These are phyloP conservation scores for Solanum rostratum DNA, from an alignment of 257 asterid species.

Conservation along the genomic window DNA sequence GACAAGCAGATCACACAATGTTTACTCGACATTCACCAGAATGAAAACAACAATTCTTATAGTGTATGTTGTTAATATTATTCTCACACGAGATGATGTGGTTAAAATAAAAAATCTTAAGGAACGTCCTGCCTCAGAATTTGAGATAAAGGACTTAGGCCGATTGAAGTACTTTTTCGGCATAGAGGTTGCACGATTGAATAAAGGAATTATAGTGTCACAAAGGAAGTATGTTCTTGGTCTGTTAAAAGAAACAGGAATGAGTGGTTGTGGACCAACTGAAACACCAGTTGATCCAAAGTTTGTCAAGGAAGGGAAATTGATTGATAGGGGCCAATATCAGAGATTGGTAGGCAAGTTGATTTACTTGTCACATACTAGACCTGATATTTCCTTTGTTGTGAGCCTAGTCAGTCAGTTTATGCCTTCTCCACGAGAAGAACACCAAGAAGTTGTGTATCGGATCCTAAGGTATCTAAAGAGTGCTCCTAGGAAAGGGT, in stretches of 20 bases:
- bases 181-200: not conserved
- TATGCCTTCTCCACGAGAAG: not conserved
- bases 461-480: not conserved
- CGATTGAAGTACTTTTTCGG: not conserved
- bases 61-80: not conserved
- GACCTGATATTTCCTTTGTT: not conserved
- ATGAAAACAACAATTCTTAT: not conserved
- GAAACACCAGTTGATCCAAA: not conserved
- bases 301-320: not conserved
- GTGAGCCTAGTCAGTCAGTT: not conserved
- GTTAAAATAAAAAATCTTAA: not conserved
- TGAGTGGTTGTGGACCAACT: not conserved
- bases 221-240: not conserved
- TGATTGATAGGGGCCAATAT: not conserved
- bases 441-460: not conserved
- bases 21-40: not conserved
- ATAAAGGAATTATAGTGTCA: too few relatives aligned
- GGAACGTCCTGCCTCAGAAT: not conserved
- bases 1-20: not conserved
- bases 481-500: not conserved
- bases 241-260: not conserved
- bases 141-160: not conserved
- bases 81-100: not conserved
- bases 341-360: not conserved
- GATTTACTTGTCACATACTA: not conserved